Conservation (phyloP, 2,329 filamentous ascomycete genomes). For the Alternaria rosae region DNA sequence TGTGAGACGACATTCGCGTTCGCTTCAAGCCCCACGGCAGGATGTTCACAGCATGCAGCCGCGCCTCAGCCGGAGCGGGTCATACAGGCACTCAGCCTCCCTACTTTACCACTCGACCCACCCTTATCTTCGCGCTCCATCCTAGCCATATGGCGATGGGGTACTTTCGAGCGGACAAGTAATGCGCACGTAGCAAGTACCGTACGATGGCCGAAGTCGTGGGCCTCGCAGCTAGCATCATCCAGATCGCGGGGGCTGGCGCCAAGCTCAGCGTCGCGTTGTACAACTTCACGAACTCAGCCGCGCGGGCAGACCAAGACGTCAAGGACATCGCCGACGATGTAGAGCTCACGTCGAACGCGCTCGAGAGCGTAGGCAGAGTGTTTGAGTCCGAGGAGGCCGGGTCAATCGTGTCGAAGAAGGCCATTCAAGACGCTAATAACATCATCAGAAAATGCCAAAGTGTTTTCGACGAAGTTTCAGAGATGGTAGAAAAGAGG, state of each 20-base stretch:
- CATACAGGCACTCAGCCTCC: neutral
- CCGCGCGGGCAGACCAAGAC: conserved; percentile 31
- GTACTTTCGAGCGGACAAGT: neutral
- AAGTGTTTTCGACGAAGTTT: conserved; percentile 34
- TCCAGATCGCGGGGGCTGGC: conserved; percentile 35
- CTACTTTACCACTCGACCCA: neutral
- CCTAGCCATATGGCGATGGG: too few relatives aligned
- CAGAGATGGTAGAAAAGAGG: conserved; percentile 31
- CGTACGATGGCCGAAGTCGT: conserved; percentile 34
- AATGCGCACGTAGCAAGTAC: neutral
- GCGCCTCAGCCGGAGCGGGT: neutral
- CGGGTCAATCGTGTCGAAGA: conserved; percentile 24
- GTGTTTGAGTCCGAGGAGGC: conserved; percentile 28
- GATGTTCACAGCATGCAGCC: neutral
- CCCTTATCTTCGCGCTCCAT: neutral
- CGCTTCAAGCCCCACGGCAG: neutral
- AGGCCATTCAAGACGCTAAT: conserved; percentile 32
- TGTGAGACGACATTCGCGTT: neutral
- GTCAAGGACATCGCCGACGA: conserved; percentile 35
- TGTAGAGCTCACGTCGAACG: conserved; percentile 34
- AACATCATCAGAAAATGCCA: conserved; percentile 36
- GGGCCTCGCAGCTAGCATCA: conserved; percentile 34
- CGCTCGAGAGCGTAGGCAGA: conserved; percentile 31
- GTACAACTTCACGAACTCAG: conserved; percentile 30
- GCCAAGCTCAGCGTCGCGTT: conserved; percentile 32